phyloP scores from a whole-genome alignment of 179 eudicot genomes.

The Gypsophila paniculata region DNA sequence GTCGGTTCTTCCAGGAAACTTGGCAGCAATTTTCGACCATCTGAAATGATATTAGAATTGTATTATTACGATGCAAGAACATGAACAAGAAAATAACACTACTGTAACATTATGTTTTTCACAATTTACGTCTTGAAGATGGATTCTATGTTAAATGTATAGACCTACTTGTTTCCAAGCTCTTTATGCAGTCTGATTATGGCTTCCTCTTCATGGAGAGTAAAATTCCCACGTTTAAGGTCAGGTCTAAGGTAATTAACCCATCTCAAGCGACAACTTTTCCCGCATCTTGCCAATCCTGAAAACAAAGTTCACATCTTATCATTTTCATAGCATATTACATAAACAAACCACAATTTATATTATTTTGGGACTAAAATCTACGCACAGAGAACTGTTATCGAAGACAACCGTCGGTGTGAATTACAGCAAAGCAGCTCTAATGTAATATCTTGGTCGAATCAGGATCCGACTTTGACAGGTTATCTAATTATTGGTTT shows the following conservation, averaged over 20 bases:
- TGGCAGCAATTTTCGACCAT: constrained; percentile 80
- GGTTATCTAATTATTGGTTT: too few species aligned
- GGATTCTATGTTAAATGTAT: too few species aligned
- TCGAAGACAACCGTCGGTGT: background rate
- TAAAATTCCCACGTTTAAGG: constrained; percentile 62
- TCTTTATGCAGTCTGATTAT: constrained; percentile 54
- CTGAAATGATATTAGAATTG: too few species aligned
- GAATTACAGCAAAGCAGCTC: background rate
- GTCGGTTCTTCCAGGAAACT: constrained; percentile 80
- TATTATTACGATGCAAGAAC: too few species aligned
- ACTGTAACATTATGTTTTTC: too few species aligned
- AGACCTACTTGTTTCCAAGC: constrained; percentile 64
- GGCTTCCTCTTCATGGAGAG: constrained; percentile 56
- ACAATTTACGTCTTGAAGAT: too few species aligned
- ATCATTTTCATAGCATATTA: background rate
- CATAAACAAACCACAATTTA: background rate
- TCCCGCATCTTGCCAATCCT: constrained; percentile 79
- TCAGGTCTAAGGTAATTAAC: constrained; percentile 81
- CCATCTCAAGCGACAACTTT: constrained; percentile 87
- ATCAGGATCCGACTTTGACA: background rate
- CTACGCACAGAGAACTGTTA: too few species aligned
- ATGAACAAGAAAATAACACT: too few species aligned
- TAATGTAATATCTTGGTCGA: background rate
- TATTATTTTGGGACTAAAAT: too few species aligned
- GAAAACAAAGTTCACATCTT: background rate